These are phyloP conservation scores for Penicillium ochrochloron DNA, from an alignment of 495 filamentous ascomycete species.

Conservation along the genomic window DNA sequence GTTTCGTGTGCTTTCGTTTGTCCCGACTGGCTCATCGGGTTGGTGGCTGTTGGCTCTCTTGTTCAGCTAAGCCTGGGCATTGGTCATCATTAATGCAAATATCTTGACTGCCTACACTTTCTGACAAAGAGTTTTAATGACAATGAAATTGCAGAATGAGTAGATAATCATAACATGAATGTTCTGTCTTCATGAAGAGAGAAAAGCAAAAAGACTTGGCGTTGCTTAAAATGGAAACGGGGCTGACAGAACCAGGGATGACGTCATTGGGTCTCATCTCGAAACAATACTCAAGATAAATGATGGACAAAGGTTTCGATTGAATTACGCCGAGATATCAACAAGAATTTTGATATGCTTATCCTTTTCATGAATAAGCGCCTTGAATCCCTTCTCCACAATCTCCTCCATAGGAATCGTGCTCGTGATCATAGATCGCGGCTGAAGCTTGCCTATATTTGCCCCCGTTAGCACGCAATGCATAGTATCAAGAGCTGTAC, in stretches of 20 bases:
- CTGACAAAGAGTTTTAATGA: background rate
- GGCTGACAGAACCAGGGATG: background rate
- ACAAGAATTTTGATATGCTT: constrained; percentile 61
- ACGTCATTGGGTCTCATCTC: background rate
- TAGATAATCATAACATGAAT: background rate
- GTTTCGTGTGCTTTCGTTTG: background rate
- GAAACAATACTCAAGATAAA: background rate
- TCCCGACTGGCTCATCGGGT: background rate
- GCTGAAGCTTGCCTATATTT: constrained; percentile 33
- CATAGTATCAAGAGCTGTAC: background rate
- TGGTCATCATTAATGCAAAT: background rate
- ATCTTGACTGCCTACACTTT: background rate
- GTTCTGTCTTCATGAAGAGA: background rate
- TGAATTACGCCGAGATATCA: constrained; percentile 24
- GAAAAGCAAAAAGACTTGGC: background rate
- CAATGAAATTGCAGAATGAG: background rate
- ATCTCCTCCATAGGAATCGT: constrained; percentile 56
- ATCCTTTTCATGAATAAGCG: constrained; percentile 57
- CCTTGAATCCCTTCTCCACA: constrained; percentile 57
- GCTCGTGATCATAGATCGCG: constrained; percentile 59
- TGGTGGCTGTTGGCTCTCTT: background rate
- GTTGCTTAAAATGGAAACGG: background rate
- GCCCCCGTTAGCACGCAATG: background rate
- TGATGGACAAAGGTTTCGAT: background rate
- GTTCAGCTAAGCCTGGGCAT: background rate